Evolutionary conservation across 2,329 filamentous ascomycete genomes (phyloP).

Genomic region (Sarocladium strictum): DNA sequence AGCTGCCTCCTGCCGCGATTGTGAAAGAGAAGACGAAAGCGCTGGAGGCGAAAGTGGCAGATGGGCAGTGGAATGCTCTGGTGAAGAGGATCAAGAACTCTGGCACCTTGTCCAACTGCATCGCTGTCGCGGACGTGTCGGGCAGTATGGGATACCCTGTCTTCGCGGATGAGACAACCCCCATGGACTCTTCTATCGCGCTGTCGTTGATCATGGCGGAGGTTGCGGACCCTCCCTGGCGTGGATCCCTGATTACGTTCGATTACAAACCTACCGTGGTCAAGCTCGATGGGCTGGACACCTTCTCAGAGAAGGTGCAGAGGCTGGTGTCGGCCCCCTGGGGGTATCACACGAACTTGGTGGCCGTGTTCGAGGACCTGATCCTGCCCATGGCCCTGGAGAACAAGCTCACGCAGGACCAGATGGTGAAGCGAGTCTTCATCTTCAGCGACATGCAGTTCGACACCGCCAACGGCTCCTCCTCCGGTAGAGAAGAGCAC

Average conservation of each 20-base stretch:
- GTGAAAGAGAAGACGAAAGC: slow-evolving; percentile 22
- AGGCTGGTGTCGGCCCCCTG: slow-evolving; percentile 26
- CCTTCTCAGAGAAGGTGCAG: slow-evolving; percentile 35
- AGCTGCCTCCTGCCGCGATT: slow-evolving; percentile 12
- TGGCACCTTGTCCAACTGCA: slow-evolving; percentile 44
- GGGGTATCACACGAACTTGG: slow-evolving; percentile 44
- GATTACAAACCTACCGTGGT: slow-evolving; percentile 32
- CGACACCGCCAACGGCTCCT: slow-evolving; percentile 26
- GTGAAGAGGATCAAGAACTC: slow-evolving; percentile 52
- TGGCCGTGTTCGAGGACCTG: slow-evolving; percentile 45
- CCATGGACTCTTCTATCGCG: slow-evolving; percentile 49
- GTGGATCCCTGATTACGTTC: slow-evolving; percentile 51
- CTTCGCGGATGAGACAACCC: slow-evolving; percentile 39
- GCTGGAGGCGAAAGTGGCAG: slow-evolving; percentile 31
- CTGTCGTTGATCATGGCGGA: slow-evolving; percentile 51
- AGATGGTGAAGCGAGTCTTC: slow-evolving; percentile 57
- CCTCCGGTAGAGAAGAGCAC: background rate
- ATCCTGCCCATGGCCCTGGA: slow-evolving; percentile 48
- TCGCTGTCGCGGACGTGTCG: slow-evolving; percentile 54
- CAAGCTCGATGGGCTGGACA: slow-evolving; percentile 28
- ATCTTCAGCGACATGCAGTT: slow-evolving; percentile 60
- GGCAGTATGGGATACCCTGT: slow-evolving; percentile 39
- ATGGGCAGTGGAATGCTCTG: slow-evolving; percentile 50
- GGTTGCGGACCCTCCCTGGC: slow-evolving; percentile 45
- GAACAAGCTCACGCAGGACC: slow-evolving; percentile 43